Conservation (phyloP, 1,139 yeast species). For the Yamadazyma jaroonii region DNA sequence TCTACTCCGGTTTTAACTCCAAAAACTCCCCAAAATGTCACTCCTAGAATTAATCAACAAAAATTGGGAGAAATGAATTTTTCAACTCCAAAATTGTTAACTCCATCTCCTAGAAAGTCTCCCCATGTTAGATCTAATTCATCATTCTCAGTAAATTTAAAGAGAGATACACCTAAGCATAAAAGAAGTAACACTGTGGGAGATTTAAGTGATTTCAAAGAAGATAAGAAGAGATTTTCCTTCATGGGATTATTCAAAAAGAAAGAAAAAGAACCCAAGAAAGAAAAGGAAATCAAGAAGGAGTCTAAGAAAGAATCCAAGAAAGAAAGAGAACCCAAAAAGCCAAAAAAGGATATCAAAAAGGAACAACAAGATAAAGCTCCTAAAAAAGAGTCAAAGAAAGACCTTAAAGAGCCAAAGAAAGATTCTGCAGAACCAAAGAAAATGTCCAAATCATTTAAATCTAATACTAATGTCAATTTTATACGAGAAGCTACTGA, state of each 20-base stretch:
- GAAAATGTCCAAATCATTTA: slow-evolving; percentile 11
- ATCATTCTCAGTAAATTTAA: slow-evolving; percentile 22
- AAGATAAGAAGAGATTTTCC: slow-evolving; percentile 36
- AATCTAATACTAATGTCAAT: slow-evolving; percentile 23
- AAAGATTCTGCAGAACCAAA: slow-evolving; percentile 7
- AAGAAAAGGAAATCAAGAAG: slow-evolving; percentile 5
- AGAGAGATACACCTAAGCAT: slow-evolving; percentile 17
- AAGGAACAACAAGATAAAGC: slow-evolving; percentile 4
- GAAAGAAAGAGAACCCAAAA: slow-evolving; percentile 1
- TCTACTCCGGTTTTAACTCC: slow-evolving; percentile 1
- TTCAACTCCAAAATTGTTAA: slow-evolving; percentile 7
- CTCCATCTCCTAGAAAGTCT: slow-evolving; percentile 20
- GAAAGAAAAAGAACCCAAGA: slow-evolving; percentile 4
- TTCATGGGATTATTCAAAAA: slow-evolving; percentile 36
- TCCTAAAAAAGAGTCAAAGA: slow-evolving; percentile 3
- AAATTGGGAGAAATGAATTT: neutral
- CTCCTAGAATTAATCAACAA: slow-evolving; percentile 1
- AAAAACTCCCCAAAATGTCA: neutral
- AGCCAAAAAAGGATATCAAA: slow-evolving; percentile 2
- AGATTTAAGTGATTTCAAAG: slow-evolving; percentile 18
- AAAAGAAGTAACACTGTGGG: slow-evolving; percentile 28
- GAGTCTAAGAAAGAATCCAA: slow-evolving; percentile 4
- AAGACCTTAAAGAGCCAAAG: slow-evolving; percentile 5
- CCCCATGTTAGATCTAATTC: slow-evolving; percentile 31
- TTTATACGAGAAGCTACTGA: slow-evolving; percentile 37